Evolutionary conservation across 768 basidiomycete species (phyloP).

Genomic region (Rhodosporidiobolus sp.): DNA sequence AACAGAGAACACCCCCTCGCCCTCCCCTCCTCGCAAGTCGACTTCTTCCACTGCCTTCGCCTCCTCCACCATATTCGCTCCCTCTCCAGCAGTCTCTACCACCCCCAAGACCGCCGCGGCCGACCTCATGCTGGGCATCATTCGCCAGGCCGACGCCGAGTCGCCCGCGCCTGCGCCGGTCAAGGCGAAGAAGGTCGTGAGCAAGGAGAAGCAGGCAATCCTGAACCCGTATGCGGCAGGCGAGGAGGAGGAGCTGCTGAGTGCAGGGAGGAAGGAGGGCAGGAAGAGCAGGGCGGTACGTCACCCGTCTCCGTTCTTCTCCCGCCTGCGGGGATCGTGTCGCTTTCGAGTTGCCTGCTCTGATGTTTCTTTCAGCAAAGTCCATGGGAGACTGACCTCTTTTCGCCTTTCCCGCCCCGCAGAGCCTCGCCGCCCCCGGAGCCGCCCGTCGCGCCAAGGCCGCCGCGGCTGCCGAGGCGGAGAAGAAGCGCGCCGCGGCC

Average conservation of each 20-base stretch:
- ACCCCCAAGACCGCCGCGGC: slow-evolving; percentile 20
- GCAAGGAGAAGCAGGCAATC: slow-evolving; percentile 8
- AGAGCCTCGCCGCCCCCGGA: neutral
- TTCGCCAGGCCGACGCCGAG: slow-evolving; percentile 17
- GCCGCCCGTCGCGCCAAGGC: neutral
- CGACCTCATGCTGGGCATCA: slow-evolving; percentile 38
- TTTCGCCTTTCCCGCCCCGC: neutral
- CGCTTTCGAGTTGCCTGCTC: no score
- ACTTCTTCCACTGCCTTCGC: no score
- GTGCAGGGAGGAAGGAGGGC: neutral
- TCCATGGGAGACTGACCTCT: neutral
- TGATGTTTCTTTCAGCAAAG: no score
- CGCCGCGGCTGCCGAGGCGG: neutral
- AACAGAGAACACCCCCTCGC: slow-evolving; percentile 9
- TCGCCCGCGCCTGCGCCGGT: neutral
- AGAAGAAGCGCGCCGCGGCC: neutral
- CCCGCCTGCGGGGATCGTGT: no score
- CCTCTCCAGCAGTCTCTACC: neutral
- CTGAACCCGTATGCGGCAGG: slow-evolving; percentile 35
- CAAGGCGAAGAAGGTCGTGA: neutral
- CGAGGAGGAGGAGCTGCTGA: slow-evolving; percentile 4
- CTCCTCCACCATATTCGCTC: neutral
- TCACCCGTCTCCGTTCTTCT: neutral
- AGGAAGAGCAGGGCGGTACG: slow-evolving; percentile 12
- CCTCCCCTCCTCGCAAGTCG: slow-evolving; percentile 25